Conservation (phyloP, 129 eudicot species). For the Apium graveolens region DNA sequence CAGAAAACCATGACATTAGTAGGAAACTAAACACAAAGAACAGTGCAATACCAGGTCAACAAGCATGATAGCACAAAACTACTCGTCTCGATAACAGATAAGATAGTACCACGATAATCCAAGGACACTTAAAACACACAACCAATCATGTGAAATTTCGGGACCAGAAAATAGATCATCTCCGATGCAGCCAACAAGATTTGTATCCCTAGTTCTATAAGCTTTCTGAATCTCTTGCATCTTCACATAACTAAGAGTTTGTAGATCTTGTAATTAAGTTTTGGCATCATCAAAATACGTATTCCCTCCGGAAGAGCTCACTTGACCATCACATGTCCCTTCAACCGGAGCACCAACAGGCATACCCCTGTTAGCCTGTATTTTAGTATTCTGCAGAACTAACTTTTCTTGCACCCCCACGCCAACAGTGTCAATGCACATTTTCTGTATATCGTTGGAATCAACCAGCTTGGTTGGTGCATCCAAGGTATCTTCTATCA, state of each 20-base stretch:
- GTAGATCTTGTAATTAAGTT: neutral
- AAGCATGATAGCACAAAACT: no score
- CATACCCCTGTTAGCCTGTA: neutral
- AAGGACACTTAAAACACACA: neutral
- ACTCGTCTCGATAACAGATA: no score
- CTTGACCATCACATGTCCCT: no score
- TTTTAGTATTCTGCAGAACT: neutral
- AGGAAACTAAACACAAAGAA: neutral
- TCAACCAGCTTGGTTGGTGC: neutral
- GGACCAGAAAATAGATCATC: neutral
- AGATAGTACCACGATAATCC: neutral
- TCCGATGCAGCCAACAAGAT: neutral
- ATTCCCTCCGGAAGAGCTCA: no score
- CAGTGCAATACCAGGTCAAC: no score
- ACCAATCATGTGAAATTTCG: neutral
- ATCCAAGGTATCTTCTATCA: neutral
- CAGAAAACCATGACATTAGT: no score
- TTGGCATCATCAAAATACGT: neutral
- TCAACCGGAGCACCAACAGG: neutral
- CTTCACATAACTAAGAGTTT: neutral
- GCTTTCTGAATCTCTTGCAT: neutral
- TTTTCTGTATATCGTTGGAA: neutral
- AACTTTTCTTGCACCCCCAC: neutral
- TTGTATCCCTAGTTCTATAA: neutral
- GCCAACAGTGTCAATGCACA: neutral